Base-by-base conservation (phyloP, 371 early-diverging fungal genomes). In the Mucor circinelloides region DNA sequence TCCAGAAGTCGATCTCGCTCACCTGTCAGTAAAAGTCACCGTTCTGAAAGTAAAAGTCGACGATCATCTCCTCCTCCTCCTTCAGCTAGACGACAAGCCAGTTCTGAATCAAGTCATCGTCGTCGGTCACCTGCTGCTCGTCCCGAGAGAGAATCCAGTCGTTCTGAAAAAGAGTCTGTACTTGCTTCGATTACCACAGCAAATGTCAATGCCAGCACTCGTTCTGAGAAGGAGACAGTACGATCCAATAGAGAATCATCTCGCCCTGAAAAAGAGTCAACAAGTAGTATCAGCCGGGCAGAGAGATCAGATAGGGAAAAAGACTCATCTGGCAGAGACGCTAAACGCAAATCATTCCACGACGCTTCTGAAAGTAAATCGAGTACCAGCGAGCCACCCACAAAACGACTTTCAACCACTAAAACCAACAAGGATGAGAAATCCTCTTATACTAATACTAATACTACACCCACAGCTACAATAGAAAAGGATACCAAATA, bases 401-500 rank as follows among this genome's bases (percentile, higher is more conserved):
- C 52, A 25, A 52, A 52, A 15, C 52, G 52, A 9, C 8, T 13
- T 44, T 17, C 44, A 44, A 58, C 36, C 36, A 34, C 13, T 13
- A 36, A 36, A 36, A 36, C 36, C 12, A 44, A 7, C 44, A 44
- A 44, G 17, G 59, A 60, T 42, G 28, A 44, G 17, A 42, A 60
- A 30, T 23, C 38, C 1, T 58, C 36, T 7, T 15, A 9, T 27
- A 25, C 21, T 23, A 40, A 59, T 25, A 27, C 44, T 44, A 44
- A 44, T 44, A 19, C 44, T 44, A 44, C 44, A 44, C 19, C 44
- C 17, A 44, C 44, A 44, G n/a, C 44, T n/a, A 44, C 19, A n/a
- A 44, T 21, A 34, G 59, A 59, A 59, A 59, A 59, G 42, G 59
- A 25, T 6, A 15, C 38, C 17, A 59, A 59, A 40, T 59, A 59